A percentile compares a stretch with the other conserved stretches of the same genome.
phyloP scores from a whole-genome alignment of 352 stramenopile genomes.

The Globisporangium middletonii region DNA sequence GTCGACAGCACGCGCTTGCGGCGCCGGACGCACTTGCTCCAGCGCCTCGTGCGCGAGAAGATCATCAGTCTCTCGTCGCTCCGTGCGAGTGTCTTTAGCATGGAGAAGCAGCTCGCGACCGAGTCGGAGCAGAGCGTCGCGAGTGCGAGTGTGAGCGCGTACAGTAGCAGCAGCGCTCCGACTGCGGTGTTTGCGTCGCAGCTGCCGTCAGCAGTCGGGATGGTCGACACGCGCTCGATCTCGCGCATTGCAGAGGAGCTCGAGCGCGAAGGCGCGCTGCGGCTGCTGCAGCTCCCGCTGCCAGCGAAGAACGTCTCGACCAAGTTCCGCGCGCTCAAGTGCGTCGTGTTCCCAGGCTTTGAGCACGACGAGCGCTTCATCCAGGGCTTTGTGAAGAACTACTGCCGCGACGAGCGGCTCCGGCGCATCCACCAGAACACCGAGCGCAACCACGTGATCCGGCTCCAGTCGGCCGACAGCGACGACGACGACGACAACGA shows the following conservation, averaged over 20 bases:
- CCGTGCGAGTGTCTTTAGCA: slow-evolving; percentile 67
- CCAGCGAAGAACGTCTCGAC: slow-evolving; percentile 73
- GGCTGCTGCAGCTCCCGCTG: slow-evolving; percentile 57
- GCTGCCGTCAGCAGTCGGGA: slow-evolving; percentile 29
- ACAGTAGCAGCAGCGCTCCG: background rate
- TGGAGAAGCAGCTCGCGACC: slow-evolving; percentile 36
- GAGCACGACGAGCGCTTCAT: slow-evolving; percentile 68
- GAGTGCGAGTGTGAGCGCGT: background rate
- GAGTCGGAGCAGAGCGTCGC: slow-evolving; percentile 1
- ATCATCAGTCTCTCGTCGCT: slow-evolving; percentile 77
- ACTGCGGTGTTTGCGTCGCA: background rate
- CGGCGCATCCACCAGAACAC: slow-evolving; percentile 58
- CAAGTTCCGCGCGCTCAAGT: slow-evolving; percentile 69
- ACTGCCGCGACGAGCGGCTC: slow-evolving; percentile 70
- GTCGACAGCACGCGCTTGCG: slow-evolving; percentile 53
- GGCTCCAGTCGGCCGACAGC: slow-evolving; percentile 37
- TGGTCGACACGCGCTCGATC: slow-evolving; percentile 68
- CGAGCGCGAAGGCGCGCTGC: slow-evolving; percentile 39
- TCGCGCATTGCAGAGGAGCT: slow-evolving; percentile 61
- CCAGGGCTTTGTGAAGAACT: slow-evolving; percentile 70
- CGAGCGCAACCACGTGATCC: slow-evolving; percentile 49
- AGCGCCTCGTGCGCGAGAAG: slow-evolving; percentile 54
- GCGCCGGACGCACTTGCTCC: slow-evolving; percentile 57
- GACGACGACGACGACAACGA: slow-evolving; percentile 8
- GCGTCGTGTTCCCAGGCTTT: slow-evolving; percentile 55